A percentile compares a stretch with the other conserved stretches of the same genome.
Evolutionary conservation across 441 rosid genomes (phyloP).

Genomic region (Pelargonium cotyledonis): DNA sequence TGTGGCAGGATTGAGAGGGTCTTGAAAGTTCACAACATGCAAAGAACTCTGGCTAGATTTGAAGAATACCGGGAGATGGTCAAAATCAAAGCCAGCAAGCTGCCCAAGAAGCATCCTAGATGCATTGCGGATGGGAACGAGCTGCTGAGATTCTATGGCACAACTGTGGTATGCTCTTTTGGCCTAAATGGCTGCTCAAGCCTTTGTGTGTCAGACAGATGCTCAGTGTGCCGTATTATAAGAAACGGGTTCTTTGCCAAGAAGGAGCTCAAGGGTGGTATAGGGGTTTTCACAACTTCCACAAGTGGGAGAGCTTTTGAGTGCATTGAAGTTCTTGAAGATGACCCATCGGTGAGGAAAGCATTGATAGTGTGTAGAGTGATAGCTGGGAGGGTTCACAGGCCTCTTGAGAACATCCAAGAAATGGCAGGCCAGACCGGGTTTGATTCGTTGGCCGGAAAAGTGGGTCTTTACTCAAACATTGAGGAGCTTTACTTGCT

Average conservation of each 20-base stretch:
- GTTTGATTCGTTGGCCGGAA: slow-evolving; percentile 92
- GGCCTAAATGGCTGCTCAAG: slow-evolving; percentile 79
- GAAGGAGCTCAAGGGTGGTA: slow-evolving; percentile 68
- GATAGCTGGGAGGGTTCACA: slow-evolving; percentile 91
- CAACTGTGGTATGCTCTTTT: slow-evolving; percentile 69
- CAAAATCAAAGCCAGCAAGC: slow-evolving; percentile 79
- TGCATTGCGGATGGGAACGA: slow-evolving; percentile 94
- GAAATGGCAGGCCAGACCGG: slow-evolving; percentile 73
- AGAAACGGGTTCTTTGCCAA: slow-evolving; percentile 70
- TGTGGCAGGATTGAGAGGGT: slow-evolving; percentile 86
- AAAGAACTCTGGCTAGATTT: slow-evolving; percentile 74
- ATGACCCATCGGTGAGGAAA: slow-evolving; percentile 49
- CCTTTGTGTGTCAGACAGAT: slow-evolving; percentile 63
- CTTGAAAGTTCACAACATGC: slow-evolving; percentile 89
- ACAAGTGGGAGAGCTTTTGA: slow-evolving; percentile 91
- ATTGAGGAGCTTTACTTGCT: slow-evolving; percentile 93
- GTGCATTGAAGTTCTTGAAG: slow-evolving; percentile 38
- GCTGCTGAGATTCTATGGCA: slow-evolving; percentile 79
- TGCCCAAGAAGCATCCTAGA: slow-evolving; percentile 85
- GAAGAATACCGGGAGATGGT: slow-evolving; percentile 88
- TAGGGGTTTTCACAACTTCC: slow-evolving; percentile 87
- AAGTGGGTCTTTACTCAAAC: slow-evolving; percentile 82
- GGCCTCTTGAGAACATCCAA: slow-evolving; percentile 77
- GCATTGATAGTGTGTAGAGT: slow-evolving; percentile 91
- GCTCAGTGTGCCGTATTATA: slow-evolving; percentile 72